A percentile compares a stretch with the other conserved stretches of the same genome.
phyloP scores from a whole-genome alignment of 2,329 filamentous ascomycete species.

The Clonostachys byssicola region DNA sequence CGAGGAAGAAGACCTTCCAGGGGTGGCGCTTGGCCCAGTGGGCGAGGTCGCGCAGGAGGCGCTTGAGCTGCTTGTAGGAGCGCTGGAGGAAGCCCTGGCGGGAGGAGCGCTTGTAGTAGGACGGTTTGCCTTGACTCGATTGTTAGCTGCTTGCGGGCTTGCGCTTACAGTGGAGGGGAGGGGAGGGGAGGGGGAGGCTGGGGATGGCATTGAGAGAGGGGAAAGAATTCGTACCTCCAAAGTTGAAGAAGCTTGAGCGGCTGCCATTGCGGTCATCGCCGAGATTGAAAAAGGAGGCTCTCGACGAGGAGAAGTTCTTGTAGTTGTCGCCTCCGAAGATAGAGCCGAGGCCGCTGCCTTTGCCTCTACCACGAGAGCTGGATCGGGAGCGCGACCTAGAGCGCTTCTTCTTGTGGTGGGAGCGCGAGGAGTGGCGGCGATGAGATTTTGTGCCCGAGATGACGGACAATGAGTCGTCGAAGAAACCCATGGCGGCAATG shows the following conservation, averaged over 20 bases:
- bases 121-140: slow-evolving; percentile 39
- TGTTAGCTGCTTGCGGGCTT: neutral
- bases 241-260: slow-evolving; percentile 40
- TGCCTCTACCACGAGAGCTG: slow-evolving; percentile 22
- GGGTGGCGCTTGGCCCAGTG: slow-evolving; percentile 81
- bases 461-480: slow-evolving; percentile 24
- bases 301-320: slow-evolving; percentile 29
- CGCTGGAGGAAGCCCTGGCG: slow-evolving; percentile 74
- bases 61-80: slow-evolving; percentile 70
- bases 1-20: slow-evolving; percentile 79
- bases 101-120: slow-evolving; percentile 77
- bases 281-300: slow-evolving; percentile 41
- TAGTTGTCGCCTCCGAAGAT: slow-evolving; percentile 27
- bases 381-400: slow-evolving; percentile 35
- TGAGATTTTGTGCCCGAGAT: slow-evolving; percentile 18
- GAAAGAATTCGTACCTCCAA: slow-evolving; percentile 21
- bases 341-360: slow-evolving; percentile 18
- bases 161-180: neutral
- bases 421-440: slow-evolving; percentile 16
- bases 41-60: slow-evolving; percentile 74
- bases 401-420: slow-evolving; percentile 21
- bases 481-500: slow-evolving; percentile 15
- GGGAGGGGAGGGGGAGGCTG: neutral
- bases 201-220: neutral
- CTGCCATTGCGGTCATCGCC: slow-evolving; percentile 32